Conservation (phyloP, 768 basidiomycete genomes). For the Tubosaeta sp. region DNA sequence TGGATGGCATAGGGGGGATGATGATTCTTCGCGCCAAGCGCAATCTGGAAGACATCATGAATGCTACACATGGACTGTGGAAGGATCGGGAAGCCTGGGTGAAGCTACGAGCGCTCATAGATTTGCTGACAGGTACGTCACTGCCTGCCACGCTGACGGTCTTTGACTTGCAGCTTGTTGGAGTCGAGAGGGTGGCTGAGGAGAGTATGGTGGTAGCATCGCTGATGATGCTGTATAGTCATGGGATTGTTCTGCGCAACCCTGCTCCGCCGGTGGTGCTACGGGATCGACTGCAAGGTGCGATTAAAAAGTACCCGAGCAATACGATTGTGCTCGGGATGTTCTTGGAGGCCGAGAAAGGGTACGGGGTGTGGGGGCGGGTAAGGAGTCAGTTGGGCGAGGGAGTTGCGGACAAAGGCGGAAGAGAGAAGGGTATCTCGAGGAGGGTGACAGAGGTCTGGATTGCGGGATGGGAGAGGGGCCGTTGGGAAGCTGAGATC, state of each 20-base stretch:
- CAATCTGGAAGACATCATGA: slow-evolving; percentile 49
- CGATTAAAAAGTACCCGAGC: slow-evolving; percentile 54
- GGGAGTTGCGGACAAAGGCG: slow-evolving; percentile 27
- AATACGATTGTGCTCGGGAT: slow-evolving; percentile 71
- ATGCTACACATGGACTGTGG: slow-evolving; percentile 36
- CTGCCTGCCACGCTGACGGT: slow-evolving; percentile 36
- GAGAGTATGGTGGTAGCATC: slow-evolving; percentile 58
- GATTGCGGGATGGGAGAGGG: slow-evolving; percentile 75
- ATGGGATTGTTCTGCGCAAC: slow-evolving; percentile 50
- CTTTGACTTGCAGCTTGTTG: slow-evolving; percentile 31
- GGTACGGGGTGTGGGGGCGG: slow-evolving; percentile 75
- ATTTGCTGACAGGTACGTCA: slow-evolving; percentile 49
- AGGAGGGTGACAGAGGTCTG: slow-evolving; percentile 68
- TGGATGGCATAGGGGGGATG: slow-evolving; percentile 50
- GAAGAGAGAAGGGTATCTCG: slow-evolving; percentile 50
- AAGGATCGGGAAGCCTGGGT: slow-evolving; percentile 64
- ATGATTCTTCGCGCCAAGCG: slow-evolving; percentile 62
- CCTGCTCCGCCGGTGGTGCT: slow-evolving; percentile 56
- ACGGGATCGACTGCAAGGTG: slow-evolving; percentile 52
- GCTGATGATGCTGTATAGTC: slow-evolving; percentile 57
- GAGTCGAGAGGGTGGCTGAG: slow-evolving; percentile 5
- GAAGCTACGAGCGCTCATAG: slow-evolving; percentile 59
- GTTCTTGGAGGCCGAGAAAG: slow-evolving; percentile 73
- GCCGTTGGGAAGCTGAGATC: slow-evolving; percentile 63
- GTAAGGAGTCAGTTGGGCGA: slow-evolving; percentile 57